Base-by-base conservation (phyloP, 1,139 yeast genomes). In the Pichia sp. region DNA sequence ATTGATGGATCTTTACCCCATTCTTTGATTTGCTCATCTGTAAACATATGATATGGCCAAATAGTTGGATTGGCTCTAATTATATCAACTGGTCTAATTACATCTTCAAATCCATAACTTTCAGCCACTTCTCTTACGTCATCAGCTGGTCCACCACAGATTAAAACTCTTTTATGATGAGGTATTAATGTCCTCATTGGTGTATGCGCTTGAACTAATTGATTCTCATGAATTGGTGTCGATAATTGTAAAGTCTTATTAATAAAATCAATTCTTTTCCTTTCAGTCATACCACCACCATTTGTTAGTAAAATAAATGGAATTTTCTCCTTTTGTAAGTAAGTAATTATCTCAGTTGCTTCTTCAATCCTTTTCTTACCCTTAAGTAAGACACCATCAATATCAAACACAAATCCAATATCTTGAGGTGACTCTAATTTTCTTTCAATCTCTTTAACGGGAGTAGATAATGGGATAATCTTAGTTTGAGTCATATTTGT, bases 341-440 rank as follows among this genome's bases (percentile, higher is more conserved):
- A 60, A 31, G 68, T 64, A 22, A 91, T 65, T 0, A 96, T 85
- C 14, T 69, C 68, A 20, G 65, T 64, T 2, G 96, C 96, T 35
- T 71, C 71, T 1, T 81, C 78, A 35, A 91, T 74, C 0, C 89
- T 75, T 35, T 68, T 68, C 22, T 74, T 67, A 15, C 97, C 96
- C 44, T 93, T 74, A 17, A 91, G 59, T 26, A 91, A 66, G n/a
- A 91, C 98, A 5, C 98, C 98, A 61, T 91, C 98, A 43, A 91
- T 86, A 46, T 58, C 61, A 36, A 58, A 58, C 2, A 50, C 61
- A 39, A 58, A 58, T 4, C 55, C 61, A 25, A 56, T 38, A 17
- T 54, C 53, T 22, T 44, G 49, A 10, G 36, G 31, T 4, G 26
- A 22, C 20, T 40, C 38, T 12, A 48, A 18, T 26, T 46, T 40